A percentile compares a stretch with the other conserved stretches of the same genome.
These are phyloP conservation scores for Beauveria varroae DNA, from an alignment of 2,329 filamentous ascomycete species.

Conservation along the genomic window DNA sequence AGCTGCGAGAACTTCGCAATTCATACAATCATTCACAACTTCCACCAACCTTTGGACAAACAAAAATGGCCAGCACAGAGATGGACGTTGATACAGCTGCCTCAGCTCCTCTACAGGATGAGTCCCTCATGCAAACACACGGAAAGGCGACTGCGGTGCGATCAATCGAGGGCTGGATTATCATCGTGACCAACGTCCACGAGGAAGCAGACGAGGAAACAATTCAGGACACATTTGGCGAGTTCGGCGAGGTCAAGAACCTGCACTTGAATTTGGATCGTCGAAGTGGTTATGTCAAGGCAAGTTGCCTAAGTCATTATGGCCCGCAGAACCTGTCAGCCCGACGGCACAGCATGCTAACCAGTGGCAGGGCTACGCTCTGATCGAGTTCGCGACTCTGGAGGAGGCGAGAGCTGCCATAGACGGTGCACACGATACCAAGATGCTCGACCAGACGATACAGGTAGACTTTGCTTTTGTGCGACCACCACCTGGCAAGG, in stretches of 20 bases:
- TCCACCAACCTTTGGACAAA: conserved; percentile 4
- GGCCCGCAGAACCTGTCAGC: background rate
- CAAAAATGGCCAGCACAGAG: conserved; percentile 44
- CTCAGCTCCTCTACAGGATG: conserved; percentile 38
- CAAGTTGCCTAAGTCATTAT: conserved; percentile 23
- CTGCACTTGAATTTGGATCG: conserved; percentile 76
- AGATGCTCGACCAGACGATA: conserved; percentile 75
- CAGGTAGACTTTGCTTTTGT: conserved; percentile 82
- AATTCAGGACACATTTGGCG: conserved; percentile 71
- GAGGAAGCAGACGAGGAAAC: conserved; percentile 82
- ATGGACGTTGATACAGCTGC: conserved; percentile 49
- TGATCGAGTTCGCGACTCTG: conserved; percentile 77
- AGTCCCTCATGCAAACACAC: conserved; percentile 62
- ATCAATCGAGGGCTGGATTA: conserved; percentile 84
- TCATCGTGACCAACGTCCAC: conserved; percentile 80
- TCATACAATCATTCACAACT: background rate
- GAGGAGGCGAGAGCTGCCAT: conserved; percentile 76
- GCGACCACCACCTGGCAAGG: conserved; percentile 58
- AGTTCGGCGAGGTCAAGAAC: conserved; percentile 83
- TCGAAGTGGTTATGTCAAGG: conserved; percentile 81
- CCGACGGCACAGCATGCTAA: background rate
- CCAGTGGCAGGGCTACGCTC: conserved; percentile 61
- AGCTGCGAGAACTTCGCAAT: background rate
- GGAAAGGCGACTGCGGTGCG: conserved; percentile 72
- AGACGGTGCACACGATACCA: conserved; percentile 67